A percentile compares a stretch with the other conserved stretches of the same genome.
Conservation (phyloP, 148 eudicot species). For the Gaultheria prostrata region DNA sequence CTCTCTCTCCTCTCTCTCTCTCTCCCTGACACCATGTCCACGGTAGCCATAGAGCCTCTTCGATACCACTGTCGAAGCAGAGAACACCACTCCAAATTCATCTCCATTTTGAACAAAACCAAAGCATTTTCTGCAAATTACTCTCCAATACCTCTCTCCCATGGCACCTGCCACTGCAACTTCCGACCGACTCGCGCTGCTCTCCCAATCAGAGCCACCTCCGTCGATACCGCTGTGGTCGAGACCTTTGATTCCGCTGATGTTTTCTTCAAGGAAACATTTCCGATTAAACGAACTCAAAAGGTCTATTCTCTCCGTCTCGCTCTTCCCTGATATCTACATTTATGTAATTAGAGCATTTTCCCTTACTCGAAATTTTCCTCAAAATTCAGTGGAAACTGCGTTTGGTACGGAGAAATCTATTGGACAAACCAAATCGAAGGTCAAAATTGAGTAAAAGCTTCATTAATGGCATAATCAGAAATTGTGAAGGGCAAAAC, state of each 20-base stretch:
- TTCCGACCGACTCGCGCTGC: constrained; percentile 17
- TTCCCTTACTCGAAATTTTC: too few relatives aligned
- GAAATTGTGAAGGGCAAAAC: too few relatives aligned
- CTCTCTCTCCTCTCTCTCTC: not conserved
- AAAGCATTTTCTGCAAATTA: constrained; percentile 25
- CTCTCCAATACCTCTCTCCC: constrained; percentile 15
- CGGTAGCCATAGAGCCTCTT: constrained; percentile 38
- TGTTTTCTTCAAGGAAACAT: constrained; percentile 41
- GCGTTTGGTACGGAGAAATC: too few relatives aligned
- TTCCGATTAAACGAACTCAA: constrained; percentile 35
- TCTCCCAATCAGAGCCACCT: constrained; percentile 33
- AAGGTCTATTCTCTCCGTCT: constrained; percentile 36
- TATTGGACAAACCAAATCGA: too few relatives aligned
- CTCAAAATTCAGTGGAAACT: too few relatives aligned
- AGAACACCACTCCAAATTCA: constrained; percentile 23
- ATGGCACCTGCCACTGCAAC: constrained; percentile 31
- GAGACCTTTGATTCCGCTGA: constrained; percentile 28
- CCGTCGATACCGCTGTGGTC: constrained; percentile 34
- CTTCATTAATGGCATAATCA: too few relatives aligned
- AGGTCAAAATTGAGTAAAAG: too few relatives aligned
- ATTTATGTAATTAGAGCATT: too few relatives aligned
- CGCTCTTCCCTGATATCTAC: not conserved
- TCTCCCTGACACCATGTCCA: constrained; percentile 32
- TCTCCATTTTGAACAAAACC: constrained; percentile 17
- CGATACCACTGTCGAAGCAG: constrained; percentile 29